These are phyloP conservation scores for Puccinia triticina DNA, from an alignment of 1,284 basidiomycete species.

Conservation along the genomic window DNA sequence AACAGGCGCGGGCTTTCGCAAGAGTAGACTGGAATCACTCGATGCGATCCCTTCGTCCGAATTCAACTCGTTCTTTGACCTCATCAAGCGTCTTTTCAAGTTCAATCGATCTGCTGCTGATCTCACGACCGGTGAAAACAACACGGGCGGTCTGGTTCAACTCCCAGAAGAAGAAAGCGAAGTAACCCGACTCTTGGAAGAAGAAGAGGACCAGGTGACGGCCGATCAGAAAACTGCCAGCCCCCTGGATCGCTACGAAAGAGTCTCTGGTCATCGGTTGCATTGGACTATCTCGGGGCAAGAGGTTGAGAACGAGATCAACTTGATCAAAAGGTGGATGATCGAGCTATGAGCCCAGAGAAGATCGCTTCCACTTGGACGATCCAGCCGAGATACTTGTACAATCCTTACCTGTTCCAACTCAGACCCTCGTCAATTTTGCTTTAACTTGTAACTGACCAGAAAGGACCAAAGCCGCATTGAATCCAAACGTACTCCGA, in stretches of 20 bases:
- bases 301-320: conserved; percentile 20
- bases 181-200: conserved; percentile 33
- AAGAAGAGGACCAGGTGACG: conserved; percentile 31
- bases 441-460: neutral
- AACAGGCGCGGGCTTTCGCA: conserved; percentile 2
- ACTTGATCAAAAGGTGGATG: conserved; percentile 32
- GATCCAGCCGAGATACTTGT: neutral
- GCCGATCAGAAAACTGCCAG: conserved; percentile 5
- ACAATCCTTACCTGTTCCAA: neutral
- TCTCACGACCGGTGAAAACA: neutral
- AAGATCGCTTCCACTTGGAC: neutral
- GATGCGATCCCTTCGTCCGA: conserved; percentile 38
- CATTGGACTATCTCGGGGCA: conserved; percentile 41
- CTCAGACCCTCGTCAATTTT: neutral
- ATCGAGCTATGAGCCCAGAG: conserved; percentile 26
- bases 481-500: neutral
- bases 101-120: neutral
- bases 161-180: conserved; percentile 43
- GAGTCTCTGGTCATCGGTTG: conserved; percentile 21
- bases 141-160: neutral
- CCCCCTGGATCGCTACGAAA: conserved; percentile 39
- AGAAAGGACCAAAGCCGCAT: too few relatives aligned
- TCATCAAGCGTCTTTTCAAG: conserved; percentile 37
- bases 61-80: conserved; percentile 34
- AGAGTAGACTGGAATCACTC: conserved; percentile 41